Evolutionary conservation across 352 stramenopile genomes (phyloP).

Genomic region (Phytophthora crassamura): DNA sequence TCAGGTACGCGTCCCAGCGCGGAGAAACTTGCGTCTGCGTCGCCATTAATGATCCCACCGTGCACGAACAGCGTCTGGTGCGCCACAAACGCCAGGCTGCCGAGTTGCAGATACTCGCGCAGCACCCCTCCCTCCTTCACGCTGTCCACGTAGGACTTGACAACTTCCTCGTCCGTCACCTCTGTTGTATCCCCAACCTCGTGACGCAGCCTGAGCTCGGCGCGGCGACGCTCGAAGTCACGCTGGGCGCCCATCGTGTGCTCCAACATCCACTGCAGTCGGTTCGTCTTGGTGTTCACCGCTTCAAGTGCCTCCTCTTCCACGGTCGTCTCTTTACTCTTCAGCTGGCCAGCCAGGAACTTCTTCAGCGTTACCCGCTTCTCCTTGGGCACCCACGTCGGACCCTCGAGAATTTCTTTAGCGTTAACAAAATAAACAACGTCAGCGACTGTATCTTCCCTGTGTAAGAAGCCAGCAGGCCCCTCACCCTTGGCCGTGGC

Average conservation of each 20-base stretch:
- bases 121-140: slow-evolving; percentile 79
- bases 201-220: slow-evolving; percentile 63
- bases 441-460: neutral
- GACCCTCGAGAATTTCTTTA: slow-evolving; percentile 75
- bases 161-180: slow-evolving; percentile 79
- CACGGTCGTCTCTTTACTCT: slow-evolving; percentile 2
- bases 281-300: slow-evolving; percentile 82
- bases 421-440: slow-evolving; percentile 2
- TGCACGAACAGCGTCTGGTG: slow-evolving; percentile 94
- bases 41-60: slow-evolving; percentile 80
- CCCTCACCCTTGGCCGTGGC: slow-evolving; percentile 65
- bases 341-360: slow-evolving; percentile 48
- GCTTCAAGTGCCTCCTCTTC: slow-evolving; percentile 25
- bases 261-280: slow-evolving; percentile 90
- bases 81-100: slow-evolving; percentile 78
- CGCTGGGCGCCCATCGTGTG: slow-evolving; percentile 91
- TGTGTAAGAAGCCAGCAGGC: neutral
- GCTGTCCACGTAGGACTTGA: slow-evolving; percentile 81
- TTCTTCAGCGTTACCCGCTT: slow-evolving; percentile 61
- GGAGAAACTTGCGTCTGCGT: slow-evolving; percentile 41
- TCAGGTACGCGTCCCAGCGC: slow-evolving; percentile 82
- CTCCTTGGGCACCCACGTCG: slow-evolving; percentile 65
- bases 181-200: neutral
- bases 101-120: slow-evolving; percentile 85
- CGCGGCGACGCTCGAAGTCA: slow-evolving; percentile 89